Conservation (phyloP, 225 moss, liverwort and hornwort genomes). For the Lunularia cruciata region DNA sequence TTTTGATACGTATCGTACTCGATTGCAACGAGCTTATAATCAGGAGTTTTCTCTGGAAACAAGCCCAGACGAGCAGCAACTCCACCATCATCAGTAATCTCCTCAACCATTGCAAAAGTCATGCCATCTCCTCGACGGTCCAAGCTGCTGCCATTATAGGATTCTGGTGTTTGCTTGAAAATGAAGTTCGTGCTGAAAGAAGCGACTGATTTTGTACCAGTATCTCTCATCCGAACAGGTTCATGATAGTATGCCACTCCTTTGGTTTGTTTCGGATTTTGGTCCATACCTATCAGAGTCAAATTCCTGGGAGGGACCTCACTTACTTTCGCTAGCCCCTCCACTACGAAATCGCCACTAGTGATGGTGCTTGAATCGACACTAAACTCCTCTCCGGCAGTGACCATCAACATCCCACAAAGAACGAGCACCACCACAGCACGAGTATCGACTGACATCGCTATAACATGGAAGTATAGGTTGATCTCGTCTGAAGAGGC, state of each 20-base stretch:
- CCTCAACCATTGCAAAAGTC: conserved; percentile 20
- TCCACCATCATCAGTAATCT: background rate
- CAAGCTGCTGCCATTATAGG: background rate
- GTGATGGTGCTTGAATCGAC: no score
- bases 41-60: background rate
- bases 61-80: conserved; percentile 14
- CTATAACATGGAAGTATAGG: no score
- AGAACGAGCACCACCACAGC: no score
- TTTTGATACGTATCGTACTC: conserved; percentile 30
- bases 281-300: no score
- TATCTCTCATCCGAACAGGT: background rate
- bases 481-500: no score
- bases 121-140: conserved; percentile 17
- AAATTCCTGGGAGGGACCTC: no score
- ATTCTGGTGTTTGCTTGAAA: background rate
- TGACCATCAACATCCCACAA: no score
- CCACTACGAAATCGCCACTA: no score
- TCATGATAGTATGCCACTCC: background rate
- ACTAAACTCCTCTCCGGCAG: no score
- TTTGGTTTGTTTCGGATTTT: background rate
- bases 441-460: no score
- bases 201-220: background rate
- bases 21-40: conserved; percentile 21
- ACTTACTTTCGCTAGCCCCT: no score
- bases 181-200: conserved; percentile 1